Conservation (phyloP, 768 basidiomycete genomes). For the Sistotremastrum suecicum region DNA sequence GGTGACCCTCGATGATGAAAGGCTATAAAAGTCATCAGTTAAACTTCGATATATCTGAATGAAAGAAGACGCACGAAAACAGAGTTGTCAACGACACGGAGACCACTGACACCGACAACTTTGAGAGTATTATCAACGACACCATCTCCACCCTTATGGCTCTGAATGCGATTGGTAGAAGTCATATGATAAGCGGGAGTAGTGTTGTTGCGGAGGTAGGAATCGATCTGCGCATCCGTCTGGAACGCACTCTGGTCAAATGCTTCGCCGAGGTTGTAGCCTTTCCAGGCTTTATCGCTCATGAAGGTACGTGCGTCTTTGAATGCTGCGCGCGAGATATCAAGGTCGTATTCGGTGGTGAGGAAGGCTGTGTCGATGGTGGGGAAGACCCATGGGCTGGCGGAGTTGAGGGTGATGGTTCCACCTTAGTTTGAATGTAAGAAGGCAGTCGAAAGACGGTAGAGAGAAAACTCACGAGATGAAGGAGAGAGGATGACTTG, state of each 20-base stretch:
- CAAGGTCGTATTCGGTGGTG: conserved; percentile 13
- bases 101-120: conserved; percentile 29
- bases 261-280: conserved; percentile 2
- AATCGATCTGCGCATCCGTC: conserved; percentile 10
- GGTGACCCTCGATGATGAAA: conserved; percentile 9
- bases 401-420: conserved; percentile 12
- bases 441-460: not conserved
- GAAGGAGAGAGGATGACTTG: conserved; percentile 10
- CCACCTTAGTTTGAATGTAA: conserved; percentile 11
- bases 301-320: not conserved
- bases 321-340: conserved; percentile 12
- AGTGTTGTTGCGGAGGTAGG: conserved; percentile 8
- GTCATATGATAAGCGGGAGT: conserved; percentile 13
- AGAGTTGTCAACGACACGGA: conserved; percentile 22
- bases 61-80: conserved; percentile 7
- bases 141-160: conserved; percentile 16
- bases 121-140: conserved; percentile 28
- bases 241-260: not conserved
- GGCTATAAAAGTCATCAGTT: conserved; percentile 8
- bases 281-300: conserved; percentile 4
- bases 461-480: conserved; percentile 9
- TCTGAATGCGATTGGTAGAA: conserved; percentile 29
- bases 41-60: not conserved
- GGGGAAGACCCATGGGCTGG: conserved; percentile 13
- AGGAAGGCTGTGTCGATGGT: conserved; percentile 16